Percentiles rank a stretch among this genome's conserved stretches.
These are phyloP conservation scores for Schizothecium vesticola DNA, from an alignment of 495 filamentous ascomycete species.

Conservation along the genomic window DNA sequence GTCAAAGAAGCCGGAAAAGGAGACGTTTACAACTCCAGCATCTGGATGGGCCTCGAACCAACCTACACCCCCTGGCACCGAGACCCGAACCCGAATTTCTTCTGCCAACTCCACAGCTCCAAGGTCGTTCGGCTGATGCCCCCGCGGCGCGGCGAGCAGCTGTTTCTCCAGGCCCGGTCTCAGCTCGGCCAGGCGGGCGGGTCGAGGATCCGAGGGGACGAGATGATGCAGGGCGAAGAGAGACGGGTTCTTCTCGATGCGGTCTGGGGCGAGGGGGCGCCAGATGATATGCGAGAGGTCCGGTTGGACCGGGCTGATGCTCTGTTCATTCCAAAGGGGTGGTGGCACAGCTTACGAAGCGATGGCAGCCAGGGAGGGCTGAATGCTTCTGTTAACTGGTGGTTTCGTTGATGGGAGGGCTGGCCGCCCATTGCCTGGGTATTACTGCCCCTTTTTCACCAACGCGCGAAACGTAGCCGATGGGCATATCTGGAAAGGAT, in stretches of 20 bases:
- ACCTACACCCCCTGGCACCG: slow-evolving; percentile 86
- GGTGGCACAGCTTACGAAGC: slow-evolving; percentile 94
- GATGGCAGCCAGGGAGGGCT: slow-evolving; percentile 26
- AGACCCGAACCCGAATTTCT: slow-evolving; percentile 92
- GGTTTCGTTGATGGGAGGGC: slow-evolving; percentile 53
- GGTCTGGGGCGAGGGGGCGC: slow-evolving; percentile 57
- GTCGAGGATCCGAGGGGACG: slow-evolving; percentile 64
- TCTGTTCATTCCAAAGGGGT: slow-evolving; percentile 83
- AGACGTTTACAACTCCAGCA: slow-evolving; percentile 76
- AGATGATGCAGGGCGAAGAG: slow-evolving; percentile 86
- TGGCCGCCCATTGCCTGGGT: too few relatives aligned
- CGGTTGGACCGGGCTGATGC: slow-evolving; percentile 61
- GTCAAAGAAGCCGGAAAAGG: slow-evolving; percentile 56
- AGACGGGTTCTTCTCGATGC: slow-evolving; percentile 56
- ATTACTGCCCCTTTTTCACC: too few relatives aligned
- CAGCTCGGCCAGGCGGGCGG: slow-evolving; percentile 42
- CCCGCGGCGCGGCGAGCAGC: slow-evolving; percentile 51
- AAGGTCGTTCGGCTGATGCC: slow-evolving; percentile 69
- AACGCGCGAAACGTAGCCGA: neutral
- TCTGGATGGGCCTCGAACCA: slow-evolving; percentile 83
- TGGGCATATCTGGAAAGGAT: neutral
- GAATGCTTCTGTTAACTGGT: slow-evolving; percentile 76
- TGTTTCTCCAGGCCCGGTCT: slow-evolving; percentile 56
- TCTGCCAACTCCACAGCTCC: slow-evolving; percentile 70
- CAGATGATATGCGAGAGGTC: slow-evolving; percentile 40